These are phyloP conservation scores for Calocybe gambosa DNA, from an alignment of 1,284 basidiomycete genomes.

Conservation along the genomic window DNA sequence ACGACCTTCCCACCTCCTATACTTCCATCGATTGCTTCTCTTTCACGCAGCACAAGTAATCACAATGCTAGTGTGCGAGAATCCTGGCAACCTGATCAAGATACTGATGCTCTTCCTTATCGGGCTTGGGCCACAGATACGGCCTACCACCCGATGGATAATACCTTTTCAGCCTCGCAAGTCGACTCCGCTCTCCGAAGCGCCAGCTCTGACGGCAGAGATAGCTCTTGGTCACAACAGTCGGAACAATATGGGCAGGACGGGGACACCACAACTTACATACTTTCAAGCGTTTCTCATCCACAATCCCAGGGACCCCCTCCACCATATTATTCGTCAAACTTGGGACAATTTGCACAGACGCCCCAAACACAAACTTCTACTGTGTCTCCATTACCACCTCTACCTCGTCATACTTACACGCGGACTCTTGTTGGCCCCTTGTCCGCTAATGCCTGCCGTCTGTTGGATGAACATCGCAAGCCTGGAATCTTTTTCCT, in stretches of 20 bases:
- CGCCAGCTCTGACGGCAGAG: slow-evolving; percentile 24
- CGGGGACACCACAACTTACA: slow-evolving; percentile 20
- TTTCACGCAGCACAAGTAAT: slow-evolving; percentile 28
- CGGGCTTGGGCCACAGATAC: slow-evolving; percentile 29
- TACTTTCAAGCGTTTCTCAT: slow-evolving; percentile 18
- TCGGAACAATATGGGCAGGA: slow-evolving; percentile 19
- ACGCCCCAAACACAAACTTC: slow-evolving; percentile 14
- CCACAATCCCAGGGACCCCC: slow-evolving; percentile 14
- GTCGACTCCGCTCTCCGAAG: slow-evolving; percentile 29
- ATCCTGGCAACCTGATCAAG: slow-evolving; percentile 21
- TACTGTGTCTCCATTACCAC: slow-evolving; percentile 29
- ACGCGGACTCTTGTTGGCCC: slow-evolving; percentile 86
- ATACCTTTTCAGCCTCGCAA: slow-evolving; percentile 20
- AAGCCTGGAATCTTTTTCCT: slow-evolving; percentile 84
- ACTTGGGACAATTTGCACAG: slow-evolving; percentile 26
- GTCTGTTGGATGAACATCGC: slow-evolving; percentile 76
- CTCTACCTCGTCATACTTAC: slow-evolving; percentile 61
- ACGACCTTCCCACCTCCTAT: slow-evolving; percentile 45
- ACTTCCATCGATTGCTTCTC: slow-evolving; percentile 44
- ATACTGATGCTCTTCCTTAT: slow-evolving; percentile 26
- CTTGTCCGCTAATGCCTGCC: slow-evolving; percentile 77
- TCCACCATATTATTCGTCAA: slow-evolving; percentile 19
- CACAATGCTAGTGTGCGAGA: slow-evolving; percentile 12
- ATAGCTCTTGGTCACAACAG: slow-evolving; percentile 21
- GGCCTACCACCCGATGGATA: slow-evolving; percentile 25